phyloP scores from a whole-genome alignment of 306 rosid species.

The Rosa lucieae region DNA sequence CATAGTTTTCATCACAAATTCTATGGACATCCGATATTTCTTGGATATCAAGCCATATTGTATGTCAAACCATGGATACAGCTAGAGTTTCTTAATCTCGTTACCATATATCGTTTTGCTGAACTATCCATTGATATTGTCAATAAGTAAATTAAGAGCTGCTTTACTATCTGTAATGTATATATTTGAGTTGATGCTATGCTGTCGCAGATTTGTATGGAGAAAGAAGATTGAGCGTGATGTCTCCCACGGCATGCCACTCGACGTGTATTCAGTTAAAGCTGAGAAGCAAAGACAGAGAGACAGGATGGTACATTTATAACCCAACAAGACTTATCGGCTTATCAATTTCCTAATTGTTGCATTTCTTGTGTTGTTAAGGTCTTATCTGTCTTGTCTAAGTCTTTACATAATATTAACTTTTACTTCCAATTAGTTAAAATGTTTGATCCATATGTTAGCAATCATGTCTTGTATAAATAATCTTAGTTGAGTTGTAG shows the following conservation, averaged over 20 bases:
- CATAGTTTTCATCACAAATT: background rate
- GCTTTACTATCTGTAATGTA: background rate
- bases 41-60: background rate
- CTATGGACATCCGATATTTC: background rate
- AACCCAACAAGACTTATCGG: constrained; percentile 8
- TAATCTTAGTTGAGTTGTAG: background rate
- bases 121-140: background rate
- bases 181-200: constrained; percentile 5
- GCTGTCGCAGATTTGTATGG: constrained; percentile 86
- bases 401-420: background rate
- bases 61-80: background rate
- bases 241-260: constrained; percentile 64
- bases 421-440: background rate
- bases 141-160: background rate
- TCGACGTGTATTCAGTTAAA: constrained; percentile 67
- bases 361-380: background rate
- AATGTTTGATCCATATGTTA: background rate
- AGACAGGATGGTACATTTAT: constrained; percentile 76
- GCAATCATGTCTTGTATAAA: background rate
- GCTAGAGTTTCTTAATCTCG: background rate
- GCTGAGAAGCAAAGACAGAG: constrained; percentile 72
- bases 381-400: background rate
- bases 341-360: constrained; percentile 1
- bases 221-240: constrained; percentile 95
- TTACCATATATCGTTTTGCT: background rate